Evolutionary conservation across 805 yeast species (phyloP), one percentile per base, ranked within the genome.

Genomic region (Candida michaelii): DNA sequence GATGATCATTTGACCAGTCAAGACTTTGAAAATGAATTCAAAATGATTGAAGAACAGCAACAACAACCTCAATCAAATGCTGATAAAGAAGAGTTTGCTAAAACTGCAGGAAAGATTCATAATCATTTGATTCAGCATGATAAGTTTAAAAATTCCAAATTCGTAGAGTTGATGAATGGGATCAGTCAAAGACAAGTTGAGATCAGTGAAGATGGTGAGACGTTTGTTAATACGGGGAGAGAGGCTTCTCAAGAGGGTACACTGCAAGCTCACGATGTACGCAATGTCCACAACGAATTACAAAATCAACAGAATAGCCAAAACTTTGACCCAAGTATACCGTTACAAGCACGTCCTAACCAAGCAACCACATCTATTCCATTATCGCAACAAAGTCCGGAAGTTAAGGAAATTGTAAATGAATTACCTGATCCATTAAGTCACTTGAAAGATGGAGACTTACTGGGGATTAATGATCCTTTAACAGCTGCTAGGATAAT

Each of bases 371-470:
- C 11, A 29, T 38, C 17, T 37, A 12, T 33, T 9, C 39, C 39
- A 25, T 36, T 36, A 17, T 25, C 39, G 3, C 23, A 25, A 15
- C 39, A 36, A 16, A 31, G 25, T 16, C 17, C 17, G 3, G 19
- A 37, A 30, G 31, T 30, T 14, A 11, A 27, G 8, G 31, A 21
- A 5, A 27, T 30, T 15, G 37, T 34, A 5, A 34, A 34, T 16
- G n/a, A 37, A 25, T 37, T 43, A 19, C 74, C 76, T 1, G 76
- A 70, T 40, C 76, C 76, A 1, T 53, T 70, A 36, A 71, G 73
- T 4, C 76, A 70, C 45, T 60, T 70, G 16, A 55, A 54, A 31
- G 73, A 70, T 40, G 74, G 74, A 2, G 61, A 53, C n/a, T 51
- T 70, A 8, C 53, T 48, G 10, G 62, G 53, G 10, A 49, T 67